Evolutionary conservation across 805 yeast genomes (phyloP).

Genomic region (Cyberlindnera euphorbiiphila): DNA sequence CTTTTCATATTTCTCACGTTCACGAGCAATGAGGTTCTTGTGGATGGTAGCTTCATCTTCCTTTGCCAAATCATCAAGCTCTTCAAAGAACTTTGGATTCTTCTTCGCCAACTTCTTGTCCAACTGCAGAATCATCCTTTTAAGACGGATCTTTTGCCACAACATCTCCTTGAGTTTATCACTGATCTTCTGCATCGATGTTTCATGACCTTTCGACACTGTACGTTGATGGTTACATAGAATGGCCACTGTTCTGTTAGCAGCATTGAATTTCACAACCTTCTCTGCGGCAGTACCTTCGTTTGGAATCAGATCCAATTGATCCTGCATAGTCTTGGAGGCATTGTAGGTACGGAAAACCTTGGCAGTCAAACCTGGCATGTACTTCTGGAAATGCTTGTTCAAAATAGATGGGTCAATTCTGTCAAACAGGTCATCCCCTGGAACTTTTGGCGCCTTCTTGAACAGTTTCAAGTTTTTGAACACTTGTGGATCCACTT

Average conservation of each 20-base stretch:
- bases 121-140: slow-evolving; percentile 62
- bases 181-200: slow-evolving; percentile 71
- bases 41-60: slow-evolving; percentile 63
- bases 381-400: slow-evolving; percentile 81
- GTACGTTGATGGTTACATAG: slow-evolving; percentile 96
- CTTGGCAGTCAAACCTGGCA: slow-evolving; percentile 93
- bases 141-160: slow-evolving; percentile 78
- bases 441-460: slow-evolving; percentile 82
- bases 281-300: slow-evolving; percentile 87
- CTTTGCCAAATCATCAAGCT: slow-evolving; percentile 58
- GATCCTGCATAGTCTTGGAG: slow-evolving; percentile 95
- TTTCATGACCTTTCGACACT: slow-evolving; percentile 80
- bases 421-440: slow-evolving; percentile 90
- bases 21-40: slow-evolving; percentile 56
- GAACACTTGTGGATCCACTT: slow-evolving; percentile 88
- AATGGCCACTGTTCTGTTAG: slow-evolving; percentile 92
- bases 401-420: slow-evolving; percentile 79
- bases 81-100: slow-evolving; percentile 58
- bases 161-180: slow-evolving; percentile 74
- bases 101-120: slow-evolving; percentile 52
- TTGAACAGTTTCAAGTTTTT: slow-evolving; percentile 85
- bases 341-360: slow-evolving; percentile 98
- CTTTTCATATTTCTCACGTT: slow-evolving; percentile 57
- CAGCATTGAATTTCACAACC: slow-evolving; percentile 85
- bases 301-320: slow-evolving; percentile 77